Evolutionary conservation across 2,329 filamentous ascomycete species (phyloP), one percentile per base, ranked within the genome.

Genomic region (Hypomyces perniciosus): DNA sequence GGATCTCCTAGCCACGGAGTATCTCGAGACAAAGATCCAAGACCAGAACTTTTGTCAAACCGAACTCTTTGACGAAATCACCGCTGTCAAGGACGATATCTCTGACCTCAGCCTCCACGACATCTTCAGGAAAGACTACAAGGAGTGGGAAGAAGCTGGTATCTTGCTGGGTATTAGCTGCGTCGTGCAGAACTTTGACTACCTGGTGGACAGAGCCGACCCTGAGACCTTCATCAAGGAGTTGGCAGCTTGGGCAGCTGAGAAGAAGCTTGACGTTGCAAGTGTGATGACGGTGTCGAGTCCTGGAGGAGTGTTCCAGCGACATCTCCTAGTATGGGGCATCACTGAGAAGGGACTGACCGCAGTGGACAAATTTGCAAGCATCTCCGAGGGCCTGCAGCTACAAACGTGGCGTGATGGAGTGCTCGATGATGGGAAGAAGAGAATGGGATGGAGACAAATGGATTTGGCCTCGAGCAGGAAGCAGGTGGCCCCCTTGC

Each of bases 91-190:
- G 66, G 78, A 81, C 55, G 79, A 90, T 57, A 75, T 93, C 46
- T 79, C 76, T 3, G 58, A 63, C 0, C 68, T 93, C 42, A 72
- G 69, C 35, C 67, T 90, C 57, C 70, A 77, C 26, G 88, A 91
- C 58, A 77, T 91, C 37, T 68, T 92, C 47, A 76, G 86, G 56
- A 92, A 92, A 66, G 88, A 95, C 68, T 95, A 91, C 69, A 95
- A 95, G 70, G 77, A 87, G 62, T 93, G 88, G 88, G 70, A 69
- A 8, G 80, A 82, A 50, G 70, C 71, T 8, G 70, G 67, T 0
- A 62, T 81, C 35, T 73, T 69, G 13, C 73, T 92, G 4, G 88
- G 88, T n/a, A 81, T 88, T 12, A 80, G 81, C 59, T 80, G 80
- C 39, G 74, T 85, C 3, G 80, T 86, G 3, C 82, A 82, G 57